Evolutionary conservation across 2,329 filamentous ascomycete species (phyloP).

Genomic region (Cladosporium sp.): DNA sequence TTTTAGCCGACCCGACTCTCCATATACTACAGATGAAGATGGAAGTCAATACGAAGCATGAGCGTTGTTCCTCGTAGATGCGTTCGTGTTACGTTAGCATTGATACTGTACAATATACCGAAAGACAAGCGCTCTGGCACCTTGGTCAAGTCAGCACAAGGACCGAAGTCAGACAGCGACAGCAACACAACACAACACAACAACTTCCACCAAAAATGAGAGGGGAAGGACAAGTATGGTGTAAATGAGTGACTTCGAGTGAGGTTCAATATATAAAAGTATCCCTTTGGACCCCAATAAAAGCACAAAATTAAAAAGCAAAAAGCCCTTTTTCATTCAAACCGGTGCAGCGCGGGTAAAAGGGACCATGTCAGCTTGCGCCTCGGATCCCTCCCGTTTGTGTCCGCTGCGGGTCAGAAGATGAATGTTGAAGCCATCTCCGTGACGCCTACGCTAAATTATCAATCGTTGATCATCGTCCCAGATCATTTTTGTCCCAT

Average conservation of each 20-base stretch:
- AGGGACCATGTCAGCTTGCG: neutral
- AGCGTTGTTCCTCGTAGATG: neutral
- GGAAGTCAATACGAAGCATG: neutral
- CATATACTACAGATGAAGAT: neutral
- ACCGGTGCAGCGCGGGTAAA: neutral
- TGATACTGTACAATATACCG: neutral
- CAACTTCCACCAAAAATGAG: neutral
- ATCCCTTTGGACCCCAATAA: slow-evolving; percentile 10
- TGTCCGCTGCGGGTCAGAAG: slow-evolving; percentile 21
- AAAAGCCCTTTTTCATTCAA: slow-evolving; percentile 15
- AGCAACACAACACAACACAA: neutral
- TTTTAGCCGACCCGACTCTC: neutral
- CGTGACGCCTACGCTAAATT: slow-evolving; percentile 33
- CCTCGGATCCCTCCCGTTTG: neutral
- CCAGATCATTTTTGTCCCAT: slow-evolving; percentile 15
- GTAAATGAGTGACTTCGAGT: slow-evolving; percentile 19
- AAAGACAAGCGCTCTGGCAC: neutral
- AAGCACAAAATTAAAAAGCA: slow-evolving; percentile 14
- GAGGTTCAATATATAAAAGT: slow-evolving; percentile 9
- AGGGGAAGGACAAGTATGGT: neutral
- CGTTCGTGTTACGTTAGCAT: neutral
- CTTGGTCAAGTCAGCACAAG: neutral
- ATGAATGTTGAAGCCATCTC: slow-evolving; percentile 32
- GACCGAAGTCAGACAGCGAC: neutral
- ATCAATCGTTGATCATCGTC: slow-evolving; percentile 21